Conservation (phyloP, 495 filamentous ascomycete genomes). For the Xylaria telfairii region DNA sequence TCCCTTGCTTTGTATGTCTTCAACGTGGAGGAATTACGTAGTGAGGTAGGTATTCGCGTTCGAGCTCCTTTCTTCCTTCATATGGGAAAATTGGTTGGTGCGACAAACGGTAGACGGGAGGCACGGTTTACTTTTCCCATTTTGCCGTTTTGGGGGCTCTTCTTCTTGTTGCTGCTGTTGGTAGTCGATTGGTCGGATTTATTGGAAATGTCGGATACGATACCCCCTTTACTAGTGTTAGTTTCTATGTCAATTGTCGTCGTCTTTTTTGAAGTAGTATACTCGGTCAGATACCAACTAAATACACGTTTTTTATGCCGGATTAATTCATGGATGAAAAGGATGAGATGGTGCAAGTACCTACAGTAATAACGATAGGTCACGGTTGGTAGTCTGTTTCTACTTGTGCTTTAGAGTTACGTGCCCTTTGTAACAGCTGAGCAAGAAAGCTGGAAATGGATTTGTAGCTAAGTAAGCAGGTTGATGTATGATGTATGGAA, state of each 20-base stretch:
- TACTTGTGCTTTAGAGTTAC: not conserved
- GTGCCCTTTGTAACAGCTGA: not conserved
- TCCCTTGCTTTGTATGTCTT: not conserved
- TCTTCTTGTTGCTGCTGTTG: conserved; percentile 6
- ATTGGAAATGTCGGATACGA: conserved; percentile 18
- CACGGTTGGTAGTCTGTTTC: no score
- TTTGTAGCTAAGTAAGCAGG: not conserved
- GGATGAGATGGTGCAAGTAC: no score
- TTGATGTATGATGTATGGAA: not conserved
- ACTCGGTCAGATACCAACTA: conserved; percentile 6
- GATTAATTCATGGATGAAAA: not conserved
- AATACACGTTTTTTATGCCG: not conserved
- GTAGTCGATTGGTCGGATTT: conserved; percentile 7
- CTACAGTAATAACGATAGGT: no score
- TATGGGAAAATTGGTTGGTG: not conserved
- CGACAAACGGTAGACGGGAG: not conserved
- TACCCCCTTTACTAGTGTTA: conserved; percentile 22
- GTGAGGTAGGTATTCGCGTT: not conserved
- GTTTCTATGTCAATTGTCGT: conserved; percentile 4
- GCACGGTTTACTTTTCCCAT: not conserved
- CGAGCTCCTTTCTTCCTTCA: not conserved
- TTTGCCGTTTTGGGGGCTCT: not conserved
- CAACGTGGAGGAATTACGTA: not conserved
- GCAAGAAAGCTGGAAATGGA: no score
- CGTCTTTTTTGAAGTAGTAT: not conserved